phyloP scores from a whole-genome alignment of 331 rosid genomes.

The Quercus lobata region DNA sequence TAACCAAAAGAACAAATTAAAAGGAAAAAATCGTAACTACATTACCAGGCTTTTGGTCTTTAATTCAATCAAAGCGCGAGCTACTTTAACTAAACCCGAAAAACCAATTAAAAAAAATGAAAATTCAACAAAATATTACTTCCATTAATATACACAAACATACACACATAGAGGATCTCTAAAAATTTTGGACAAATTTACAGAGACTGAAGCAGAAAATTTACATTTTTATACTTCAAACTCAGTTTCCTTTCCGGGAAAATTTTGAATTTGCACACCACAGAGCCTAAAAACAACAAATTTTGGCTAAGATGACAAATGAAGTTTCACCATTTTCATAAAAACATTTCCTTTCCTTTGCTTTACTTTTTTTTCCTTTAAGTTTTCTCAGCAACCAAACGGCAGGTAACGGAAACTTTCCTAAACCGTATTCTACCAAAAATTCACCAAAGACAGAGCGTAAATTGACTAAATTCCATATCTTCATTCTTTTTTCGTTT shows the following conservation, averaged over 20 bases:
- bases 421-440: not conserved
- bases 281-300: not conserved
- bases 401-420: not conserved
- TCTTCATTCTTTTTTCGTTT: not conserved
- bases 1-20: too few relatives aligned
- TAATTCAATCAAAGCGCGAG: too few relatives aligned
- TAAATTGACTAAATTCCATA: not conserved
- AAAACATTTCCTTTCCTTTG: not conserved
- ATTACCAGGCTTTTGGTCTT: too few relatives aligned
- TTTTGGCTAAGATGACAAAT: not conserved
- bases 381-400: not conserved
- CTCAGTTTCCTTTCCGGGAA: slow-evolving; percentile 8
- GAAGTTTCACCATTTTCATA: not conserved
- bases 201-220: not conserved
- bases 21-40: too few relatives aligned
- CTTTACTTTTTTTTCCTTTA: not conserved
- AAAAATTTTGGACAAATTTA: not conserved
- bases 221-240: not conserved
- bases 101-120: too few relatives aligned
- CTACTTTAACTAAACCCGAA: too few relatives aligned
- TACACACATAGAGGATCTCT: not conserved
- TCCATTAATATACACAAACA: too few relatives aligned
- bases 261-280: not conserved
- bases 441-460: not conserved
- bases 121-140: too few relatives aligned